Base-by-base conservation (phyloP, 495 filamentous ascomycete species). In the Ramalina intermedia region DNA sequence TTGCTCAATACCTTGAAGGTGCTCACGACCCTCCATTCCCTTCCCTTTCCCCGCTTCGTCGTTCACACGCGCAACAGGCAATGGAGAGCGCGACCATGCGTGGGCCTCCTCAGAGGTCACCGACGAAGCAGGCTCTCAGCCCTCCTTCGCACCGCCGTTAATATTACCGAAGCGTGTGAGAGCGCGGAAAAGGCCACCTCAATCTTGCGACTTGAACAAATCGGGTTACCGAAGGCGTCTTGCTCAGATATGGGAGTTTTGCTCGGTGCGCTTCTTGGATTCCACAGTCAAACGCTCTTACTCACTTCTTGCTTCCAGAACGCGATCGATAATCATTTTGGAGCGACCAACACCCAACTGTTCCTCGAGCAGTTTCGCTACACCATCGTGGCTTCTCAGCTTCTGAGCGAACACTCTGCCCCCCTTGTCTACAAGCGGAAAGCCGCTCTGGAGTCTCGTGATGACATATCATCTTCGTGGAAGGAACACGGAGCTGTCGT, bases 291-390 rank as follows among this genome's bases (percentile, higher is more conserved):
- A 8, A 16, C 21, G 17, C 12, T 37, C 16, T 52, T 24, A 40
- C 43, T 60, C 57, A 44, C 61, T 38, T 5, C 21, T 50, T 48
- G 37, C 47, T 49, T 54, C 27, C 59, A 76, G 64, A 65, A 66
- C 12, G 66, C 67, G 4, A 50, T 78, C 42, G 89, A 86, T 55
- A 82, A 85, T 38, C 78, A 81, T 46, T 74, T 96, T 52, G 82
- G 85, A 36, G 75, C 81, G 54, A 80, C 79, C 48, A 87, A 94
- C 53, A 94, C 91, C 58, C 72, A 81, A 52, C 75, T 79, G 40
- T 98, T 98, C 58, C 73, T 98, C 42, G 91, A 98, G 69, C 84
- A 90, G 56, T 96, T 96, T 48, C 84, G 91, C 21, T 96, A 96
- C 61, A 82, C 88, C 29, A 90, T 98, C 51, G 81, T 96, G 44